These are phyloP conservation scores for Rosellinia necatrix DNA, from an alignment of 2,329 filamentous ascomycete genomes.

Conservation along the genomic window DNA sequence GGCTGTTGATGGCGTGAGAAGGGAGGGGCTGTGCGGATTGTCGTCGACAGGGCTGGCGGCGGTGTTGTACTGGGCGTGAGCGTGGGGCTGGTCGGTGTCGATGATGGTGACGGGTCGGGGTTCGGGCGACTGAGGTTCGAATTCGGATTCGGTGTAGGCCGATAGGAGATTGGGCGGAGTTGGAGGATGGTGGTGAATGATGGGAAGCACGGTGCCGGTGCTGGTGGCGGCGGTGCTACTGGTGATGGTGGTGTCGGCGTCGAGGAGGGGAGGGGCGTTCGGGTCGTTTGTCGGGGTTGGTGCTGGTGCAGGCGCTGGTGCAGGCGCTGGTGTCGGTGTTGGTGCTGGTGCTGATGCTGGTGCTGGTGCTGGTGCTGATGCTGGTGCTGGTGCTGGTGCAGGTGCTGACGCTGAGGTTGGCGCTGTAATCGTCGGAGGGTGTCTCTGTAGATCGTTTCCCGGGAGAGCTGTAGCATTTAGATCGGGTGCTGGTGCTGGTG, in stretches of 20 bases:
- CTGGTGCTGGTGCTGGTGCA: background rate
- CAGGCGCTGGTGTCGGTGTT: conserved; percentile 23
- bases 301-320: conserved; percentile 21
- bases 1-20: conserved; percentile 25
- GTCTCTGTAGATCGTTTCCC: conserved; percentile 46
- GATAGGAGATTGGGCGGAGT: conserved; percentile 18
- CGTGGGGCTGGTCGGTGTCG: background rate
- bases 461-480: conserved; percentile 25
- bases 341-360: conserved; percentile 1
- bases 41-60: conserved; percentile 25
- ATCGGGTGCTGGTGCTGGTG: conserved; percentile 19
- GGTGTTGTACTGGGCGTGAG: conserved; percentile 9
- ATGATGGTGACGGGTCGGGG: conserved; percentile 27
- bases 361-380: background rate
- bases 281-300: background rate
- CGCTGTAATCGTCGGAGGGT: conserved; percentile 25
- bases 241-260: background rate
- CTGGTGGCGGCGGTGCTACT: conserved; percentile 17
- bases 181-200: conserved; percentile 42
- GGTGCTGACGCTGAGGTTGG: conserved; percentile 2
- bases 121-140: conserved; percentile 14
- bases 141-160: conserved; percentile 1
- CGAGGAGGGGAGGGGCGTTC: background rate
- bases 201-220: conserved; percentile 36
- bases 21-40: conserved; percentile 23